Evolutionary conservation across 768 basidiomycete species (phyloP), one percentile per base, ranked within the genome.

Genomic region (Hydnum rufescens): DNA sequence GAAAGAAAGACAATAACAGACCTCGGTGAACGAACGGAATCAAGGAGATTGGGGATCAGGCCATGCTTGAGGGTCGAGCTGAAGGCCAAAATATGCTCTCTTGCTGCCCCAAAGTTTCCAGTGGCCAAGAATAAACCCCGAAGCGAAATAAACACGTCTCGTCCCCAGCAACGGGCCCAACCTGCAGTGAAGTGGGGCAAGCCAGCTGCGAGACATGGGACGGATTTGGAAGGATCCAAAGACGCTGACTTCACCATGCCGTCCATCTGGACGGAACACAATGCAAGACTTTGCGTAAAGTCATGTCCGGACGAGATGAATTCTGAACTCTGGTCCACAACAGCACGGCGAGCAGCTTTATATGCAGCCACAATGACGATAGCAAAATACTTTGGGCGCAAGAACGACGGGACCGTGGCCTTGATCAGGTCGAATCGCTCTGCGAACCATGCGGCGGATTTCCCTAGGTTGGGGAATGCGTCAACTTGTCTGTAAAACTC

Each of bases 131-230:
- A 93, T 32, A 99, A 70, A 1, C 95, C 95, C 54, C 88, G 77
- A 19, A 95, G 66, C 2, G 89, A 93, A 62, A 95, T 95, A 66
- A 93, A 95, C 1, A 87, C 80, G 60, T 88, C 84, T 22, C 95
- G 77, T 2, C 95, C 95, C 95, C 95, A 99, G 62, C 85, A 89
- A 49, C 95, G 74, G 13, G 92, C 92, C 95, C 95, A 99, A 3
- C 81, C 80, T 4, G 82, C 69, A 1, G 86, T 71, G 62, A 99
- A 97, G 66, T 97, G 95, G 3, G 95, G 92, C 28, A 97, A 68
- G 19, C 95, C 95, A 25, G 95, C 95, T 5, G 95, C 90, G 31
- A 99, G 71, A 2, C 83, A 87, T 3, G 95, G 80, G 1, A 78
- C 80, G 1, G 73, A 63, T 58, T 73, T 72, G 1, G 62, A 66